Evolutionary conservation across 371 early-diverging fungal genomes (phyloP), one percentile per base, ranked within the genome.

Genomic region (Rhizomucor pusillus): DNA sequence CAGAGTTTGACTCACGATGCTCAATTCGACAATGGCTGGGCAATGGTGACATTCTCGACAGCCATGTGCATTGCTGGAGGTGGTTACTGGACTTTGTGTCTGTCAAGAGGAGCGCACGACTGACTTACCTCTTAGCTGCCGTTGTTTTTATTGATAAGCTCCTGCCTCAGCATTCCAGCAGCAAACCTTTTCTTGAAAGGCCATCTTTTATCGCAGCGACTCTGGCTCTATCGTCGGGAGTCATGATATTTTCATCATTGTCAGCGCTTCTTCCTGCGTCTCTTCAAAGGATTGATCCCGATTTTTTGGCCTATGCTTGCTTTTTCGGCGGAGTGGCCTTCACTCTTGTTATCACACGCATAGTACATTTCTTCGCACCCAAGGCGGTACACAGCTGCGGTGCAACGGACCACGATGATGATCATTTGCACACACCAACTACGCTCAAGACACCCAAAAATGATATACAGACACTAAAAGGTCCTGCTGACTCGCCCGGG

Each of bases 341-440:
- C 23, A 75, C 75, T n/a, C 36, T 69, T 12, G 5, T 63, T 6
- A 37, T 75, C 9, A 71, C 71, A 1, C 56, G 53, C 16, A 9
- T 68, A 0, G 65, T 75, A 5, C 75, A 69, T 43, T 59, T 59
- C 43, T 43, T 60, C 14, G 67, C 71, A 39, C 75, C 75, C 0
- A 59, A 71, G 33, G 75, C 75, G 1, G 71, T 75, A 13, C 75
- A 75, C 59, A 60, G 68, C 19, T 74, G 69, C 39, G 67, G 67
- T 22, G 25, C 20, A 19, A 11, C 34, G 16, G n/a, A 23, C 34
- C 51, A 50, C 29, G 23, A 14, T 16, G 50, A 5, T 20, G 22
- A 36, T 3, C 18, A 34, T 23, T 5, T 16, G 40, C 6, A 34
- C 7, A 5, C 10, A 16, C 14, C 45, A 34, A 14, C 29, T 12